phyloP scores from a whole-genome alignment of 306 rosid genomes.

The Vicia sativa region DNA sequence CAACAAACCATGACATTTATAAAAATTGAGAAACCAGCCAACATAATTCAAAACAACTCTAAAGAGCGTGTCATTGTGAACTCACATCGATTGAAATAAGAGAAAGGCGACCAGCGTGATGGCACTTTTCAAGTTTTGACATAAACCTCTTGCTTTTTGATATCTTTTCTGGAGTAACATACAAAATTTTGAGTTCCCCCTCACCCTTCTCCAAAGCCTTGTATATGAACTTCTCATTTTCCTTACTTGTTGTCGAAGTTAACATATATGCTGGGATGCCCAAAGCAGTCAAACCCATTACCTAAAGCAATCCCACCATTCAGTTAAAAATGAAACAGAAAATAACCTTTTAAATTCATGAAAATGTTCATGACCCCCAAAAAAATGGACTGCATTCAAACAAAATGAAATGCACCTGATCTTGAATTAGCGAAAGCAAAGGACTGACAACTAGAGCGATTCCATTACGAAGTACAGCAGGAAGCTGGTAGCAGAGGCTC shows the following conservation, averaged over 20 bases:
- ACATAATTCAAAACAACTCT: slow-evolving; percentile 25
- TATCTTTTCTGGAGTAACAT: slow-evolving; percentile 96
- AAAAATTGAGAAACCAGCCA: slow-evolving; percentile 22
- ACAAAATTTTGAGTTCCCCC: slow-evolving; percentile 73
- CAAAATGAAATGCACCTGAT: slow-evolving; percentile 68
- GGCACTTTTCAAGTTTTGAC: slow-evolving; percentile 98
- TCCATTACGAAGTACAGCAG: slow-evolving; percentile 83
- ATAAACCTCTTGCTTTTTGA: slow-evolving; percentile 98
- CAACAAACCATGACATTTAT: slow-evolving; percentile 11
- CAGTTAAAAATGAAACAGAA: slow-evolving; percentile 11
- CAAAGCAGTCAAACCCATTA: slow-evolving; percentile 89
- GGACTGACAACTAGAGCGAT: slow-evolving; percentile 94
- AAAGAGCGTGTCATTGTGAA: slow-evolving; percentile 27
- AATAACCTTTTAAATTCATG: slow-evolving; percentile 18
- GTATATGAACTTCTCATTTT: slow-evolving; percentile 76
- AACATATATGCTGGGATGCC: slow-evolving; percentile 86
- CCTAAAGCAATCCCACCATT: slow-evolving; percentile 54
- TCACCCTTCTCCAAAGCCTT: slow-evolving; percentile 92
- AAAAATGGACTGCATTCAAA: slow-evolving; percentile 15
- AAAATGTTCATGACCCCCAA: not conserved
- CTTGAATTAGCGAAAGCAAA: slow-evolving; percentile 89
- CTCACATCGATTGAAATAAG: slow-evolving; percentile 90
- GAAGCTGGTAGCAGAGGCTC: slow-evolving; percentile 97
- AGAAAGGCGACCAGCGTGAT: slow-evolving; percentile 80
- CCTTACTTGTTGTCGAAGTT: slow-evolving; percentile 83